Percentiles rank a stretch among this genome's conserved stretches.
Evolutionary conservation across 345 rosid species (phyloP).

Genomic region (Rhodomyrtus tomentosa): DNA sequence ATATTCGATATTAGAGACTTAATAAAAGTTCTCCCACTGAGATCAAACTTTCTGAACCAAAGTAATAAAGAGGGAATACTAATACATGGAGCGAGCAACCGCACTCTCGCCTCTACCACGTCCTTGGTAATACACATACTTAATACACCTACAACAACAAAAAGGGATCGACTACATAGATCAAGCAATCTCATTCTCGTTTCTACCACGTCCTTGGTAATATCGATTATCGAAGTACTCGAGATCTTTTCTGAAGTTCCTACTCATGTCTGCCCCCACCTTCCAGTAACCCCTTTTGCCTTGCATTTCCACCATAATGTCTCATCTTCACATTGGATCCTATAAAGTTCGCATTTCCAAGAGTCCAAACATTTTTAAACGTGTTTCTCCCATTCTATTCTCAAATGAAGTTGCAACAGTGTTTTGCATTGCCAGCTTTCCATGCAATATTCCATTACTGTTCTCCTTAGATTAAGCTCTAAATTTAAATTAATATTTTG

Average conservation of each 20-base stretch:
- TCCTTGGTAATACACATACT: neutral
- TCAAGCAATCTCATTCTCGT: neutral
- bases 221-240: neutral
- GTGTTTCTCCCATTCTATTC: neutral
- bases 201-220: neutral
- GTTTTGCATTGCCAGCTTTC: neutral
- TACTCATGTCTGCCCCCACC: neutral
- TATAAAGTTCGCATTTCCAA: neutral
- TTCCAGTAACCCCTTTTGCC: neutral
- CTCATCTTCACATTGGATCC: neutral
- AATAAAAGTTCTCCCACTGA: neutral
- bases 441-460: neutral
- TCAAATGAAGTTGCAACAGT: neutral
- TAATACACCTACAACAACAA: neutral
- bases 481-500: neutral
- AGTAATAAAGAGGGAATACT: neutral
- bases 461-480: neutral
- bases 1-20: neutral
- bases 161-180: neutral
- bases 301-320: neutral
- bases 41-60: neutral
- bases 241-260: neutral
- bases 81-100: neutral
- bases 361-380: neutral
- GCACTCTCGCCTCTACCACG: neutral